Evolutionary conservation across 371 early-diverging fungal genomes (phyloP), one percentile per base, ranked within the genome.

Genomic region (Nosema granulosis): DNA sequence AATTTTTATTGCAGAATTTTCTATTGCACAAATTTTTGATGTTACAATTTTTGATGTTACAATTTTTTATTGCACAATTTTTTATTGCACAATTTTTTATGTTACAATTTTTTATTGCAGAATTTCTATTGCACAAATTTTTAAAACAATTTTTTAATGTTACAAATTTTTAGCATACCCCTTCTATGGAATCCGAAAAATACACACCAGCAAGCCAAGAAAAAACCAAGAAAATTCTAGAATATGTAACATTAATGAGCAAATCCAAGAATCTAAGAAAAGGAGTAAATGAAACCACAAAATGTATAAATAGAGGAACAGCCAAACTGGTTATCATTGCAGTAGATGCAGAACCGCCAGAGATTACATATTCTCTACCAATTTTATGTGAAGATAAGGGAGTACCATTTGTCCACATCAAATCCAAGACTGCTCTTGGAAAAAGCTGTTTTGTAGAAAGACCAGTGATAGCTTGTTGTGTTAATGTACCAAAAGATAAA

Each of bases 221-320:
- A 74, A 89, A 95, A 74, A 89, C 91, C 85, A 92, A 90, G 88
- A 90, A 89, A 81, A 93, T 97, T 78, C 89, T 94, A 76, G 94
- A 93, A 82, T 87, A 96, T 56, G 91, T 96, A 75, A 92, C 93
- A 86, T 93, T 93, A 87, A 94, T 95, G 43, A 90, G 93, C 57
- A 93, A 94, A 87, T 93, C 93, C 90, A 94, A 94, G 89, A 95
- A 95, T 88, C 88, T 96, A 75, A 94, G 92, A 88, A 94, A 92
- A 90, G 99, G 99, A 81, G 95, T 95, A 80, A 98, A 98, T 90
- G 99, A 97, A 88, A 92, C 93, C 29, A 96, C 95, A 82, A 98
- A 98, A 90, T 93, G 94, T 62, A 89, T 98, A 59, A 96, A 97
- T 90, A 92, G 96, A 83, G 96, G 96, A 87, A 94, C 93, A 79